Conservation (phyloP, 495 filamentous ascomycete species). For the Penicillium cosmopolitanum region DNA sequence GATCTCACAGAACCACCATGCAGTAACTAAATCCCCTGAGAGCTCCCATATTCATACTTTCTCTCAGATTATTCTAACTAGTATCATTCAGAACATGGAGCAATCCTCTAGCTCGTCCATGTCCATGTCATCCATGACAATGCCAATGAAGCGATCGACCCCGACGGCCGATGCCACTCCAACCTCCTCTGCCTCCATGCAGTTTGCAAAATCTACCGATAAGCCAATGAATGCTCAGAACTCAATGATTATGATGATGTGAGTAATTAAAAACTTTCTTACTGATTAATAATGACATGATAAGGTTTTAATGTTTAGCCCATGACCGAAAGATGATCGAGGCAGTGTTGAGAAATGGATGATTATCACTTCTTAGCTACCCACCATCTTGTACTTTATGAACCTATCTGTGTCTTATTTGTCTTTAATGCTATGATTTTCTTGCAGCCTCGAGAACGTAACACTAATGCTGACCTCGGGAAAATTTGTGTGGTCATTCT, state of each 20-base stretch:
- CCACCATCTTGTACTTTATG: too few species aligned
- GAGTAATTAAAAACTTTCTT: background rate
- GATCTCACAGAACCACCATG: background rate
- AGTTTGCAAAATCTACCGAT: conserved; percentile 1
- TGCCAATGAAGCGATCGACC: conserved; percentile 17
- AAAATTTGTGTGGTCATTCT: too few species aligned
- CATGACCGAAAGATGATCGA: too few species aligned
- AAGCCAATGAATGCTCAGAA: conserved; percentile 6
- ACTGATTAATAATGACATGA: background rate
- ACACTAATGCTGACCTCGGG: too few species aligned
- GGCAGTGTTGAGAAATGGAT: too few species aligned
- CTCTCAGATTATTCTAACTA: background rate
- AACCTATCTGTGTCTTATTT: too few species aligned
- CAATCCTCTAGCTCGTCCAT: conserved; percentile 11
- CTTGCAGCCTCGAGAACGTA: too few species aligned
- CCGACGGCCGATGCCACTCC: conserved; percentile 9
- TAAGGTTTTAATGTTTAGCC: background rate
- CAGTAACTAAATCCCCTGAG: background rate
- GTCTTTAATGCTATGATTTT: too few species aligned
- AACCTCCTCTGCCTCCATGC: conserved; percentile 10
- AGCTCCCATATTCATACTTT: background rate
- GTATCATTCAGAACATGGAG: conserved; percentile 4
- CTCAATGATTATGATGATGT: conserved; percentile 12
- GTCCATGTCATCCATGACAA: conserved; percentile 6
- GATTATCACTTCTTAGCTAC: too few species aligned